Percentiles rank a stretch among this genome's conserved stretches.
These are phyloP conservation scores for Litchi chinensis DNA, from an alignment of 345 rosid species.

Conservation along the genomic window DNA sequence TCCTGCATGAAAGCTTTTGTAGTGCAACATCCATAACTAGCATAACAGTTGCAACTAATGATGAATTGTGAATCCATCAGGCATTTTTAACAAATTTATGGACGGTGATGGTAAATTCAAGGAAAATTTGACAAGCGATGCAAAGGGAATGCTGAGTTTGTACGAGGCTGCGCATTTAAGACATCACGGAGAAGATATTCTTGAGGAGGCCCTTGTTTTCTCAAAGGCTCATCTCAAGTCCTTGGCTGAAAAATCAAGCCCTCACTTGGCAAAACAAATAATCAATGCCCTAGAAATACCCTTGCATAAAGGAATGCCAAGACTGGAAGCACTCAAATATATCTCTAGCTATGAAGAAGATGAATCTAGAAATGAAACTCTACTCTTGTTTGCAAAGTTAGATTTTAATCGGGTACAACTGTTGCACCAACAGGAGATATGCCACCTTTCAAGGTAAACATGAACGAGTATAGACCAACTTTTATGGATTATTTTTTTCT, in stretches of 20 bases:
- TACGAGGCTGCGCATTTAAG: constrained; percentile 4
- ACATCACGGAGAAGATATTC: neutral
- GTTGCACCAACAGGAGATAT: neutral
- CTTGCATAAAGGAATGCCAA: neutral
- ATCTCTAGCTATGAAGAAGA: neutral
- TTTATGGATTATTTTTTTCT: too few relatives aligned
- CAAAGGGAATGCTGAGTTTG: constrained; percentile 1
- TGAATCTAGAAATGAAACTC: neutral
- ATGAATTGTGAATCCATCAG: neutral
- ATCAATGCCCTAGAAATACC: neutral
- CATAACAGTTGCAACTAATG: neutral
- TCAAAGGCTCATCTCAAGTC: neutral
- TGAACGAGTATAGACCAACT: too few relatives aligned
- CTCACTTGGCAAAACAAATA: constrained; percentile 1
- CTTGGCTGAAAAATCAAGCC: neutral
- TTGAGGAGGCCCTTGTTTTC: neutral
- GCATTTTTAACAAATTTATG: neutral
- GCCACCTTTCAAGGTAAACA: neutral
- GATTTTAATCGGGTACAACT: neutral
- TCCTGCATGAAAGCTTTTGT: too few relatives aligned
- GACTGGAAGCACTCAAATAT: neutral
- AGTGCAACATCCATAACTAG: neutral
- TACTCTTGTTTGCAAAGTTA: neutral
- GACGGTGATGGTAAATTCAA: neutral
- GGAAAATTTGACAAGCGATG: neutral